Evolutionary conservation across 2,329 filamentous ascomycete genomes (phyloP).

Genomic region (Moelleriella libera): DNA sequence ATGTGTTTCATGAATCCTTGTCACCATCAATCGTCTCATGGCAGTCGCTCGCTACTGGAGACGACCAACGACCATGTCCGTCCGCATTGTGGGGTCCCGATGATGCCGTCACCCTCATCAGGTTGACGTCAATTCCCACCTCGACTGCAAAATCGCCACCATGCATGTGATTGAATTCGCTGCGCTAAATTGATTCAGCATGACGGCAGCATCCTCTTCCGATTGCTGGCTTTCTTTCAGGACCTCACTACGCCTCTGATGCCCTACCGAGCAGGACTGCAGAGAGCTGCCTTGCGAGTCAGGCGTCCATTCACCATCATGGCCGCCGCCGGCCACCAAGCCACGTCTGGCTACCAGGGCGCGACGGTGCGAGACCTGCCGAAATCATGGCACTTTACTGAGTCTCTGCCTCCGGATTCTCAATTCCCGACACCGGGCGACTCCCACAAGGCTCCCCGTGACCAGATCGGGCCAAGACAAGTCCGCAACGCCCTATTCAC

Average conservation of each 20-base stretch:
- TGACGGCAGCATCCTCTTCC: not conserved
- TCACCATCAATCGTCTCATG: too few species aligned
- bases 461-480: constrained; percentile 62
- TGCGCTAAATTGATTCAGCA: not conserved
- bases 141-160: too few species aligned
- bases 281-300: constrained; percentile 15
- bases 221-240: not conserved
- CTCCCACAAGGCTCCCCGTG: constrained; percentile 70
- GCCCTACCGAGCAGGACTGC: constrained; percentile 17
- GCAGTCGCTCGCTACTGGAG: too few species aligned
- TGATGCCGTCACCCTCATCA: too few species aligned
- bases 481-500: constrained; percentile 81
- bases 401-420: constrained; percentile 60
- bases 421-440: constrained; percentile 65
- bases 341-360: constrained; percentile 14
- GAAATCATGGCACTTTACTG: constrained; percentile 51
- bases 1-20: too few species aligned
- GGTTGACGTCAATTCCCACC: too few species aligned
- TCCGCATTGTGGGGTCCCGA: too few species aligned
- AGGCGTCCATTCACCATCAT: constrained; percentile 4
- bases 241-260: constrained; percentile 13
- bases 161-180: too few species aligned
- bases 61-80: too few species aligned
- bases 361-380: constrained; percentile 39
- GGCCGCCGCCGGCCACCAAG: constrained; percentile 14